phyloP scores from a whole-genome alignment of 177 flowering plant genomes.

The Vitis hybrid region DNA sequence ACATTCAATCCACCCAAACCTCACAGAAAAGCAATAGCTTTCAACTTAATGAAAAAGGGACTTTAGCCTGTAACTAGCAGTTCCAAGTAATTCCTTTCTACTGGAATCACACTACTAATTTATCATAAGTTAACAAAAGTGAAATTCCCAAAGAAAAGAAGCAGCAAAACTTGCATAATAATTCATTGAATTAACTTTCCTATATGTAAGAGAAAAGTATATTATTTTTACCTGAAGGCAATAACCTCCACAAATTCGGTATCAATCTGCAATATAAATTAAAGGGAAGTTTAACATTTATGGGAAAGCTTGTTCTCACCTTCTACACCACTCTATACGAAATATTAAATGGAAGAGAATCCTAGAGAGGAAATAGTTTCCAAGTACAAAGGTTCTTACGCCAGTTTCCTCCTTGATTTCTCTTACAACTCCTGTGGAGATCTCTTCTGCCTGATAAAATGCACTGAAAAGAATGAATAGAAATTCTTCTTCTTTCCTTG shows the following conservation, averaged over 20 bases:
- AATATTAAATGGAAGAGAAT: neutral
- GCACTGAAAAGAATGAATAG: neutral
- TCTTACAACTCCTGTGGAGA: constrained; percentile 61
- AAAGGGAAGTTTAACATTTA: neutral
- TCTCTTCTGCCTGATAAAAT: constrained; percentile 63
- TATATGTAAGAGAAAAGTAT: neutral
- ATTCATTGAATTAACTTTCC: neutral
- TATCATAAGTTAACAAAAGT: no score
- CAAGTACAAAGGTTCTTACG: constrained; percentile 35
- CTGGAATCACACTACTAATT: no score
- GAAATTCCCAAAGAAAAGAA: neutral
- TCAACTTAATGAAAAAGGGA: no score
- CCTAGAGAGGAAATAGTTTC: neutral
- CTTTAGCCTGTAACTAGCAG: no score
- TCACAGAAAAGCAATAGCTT: no score
- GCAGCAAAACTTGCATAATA: no score
- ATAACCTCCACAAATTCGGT: constrained; percentile 69
- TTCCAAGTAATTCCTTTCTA: no score
- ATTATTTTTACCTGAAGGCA: constrained; percentile 61
- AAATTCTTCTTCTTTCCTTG: neutral
- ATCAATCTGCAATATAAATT: constrained; percentile 51
- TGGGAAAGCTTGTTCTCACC: neutral
- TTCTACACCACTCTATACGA: neutral
- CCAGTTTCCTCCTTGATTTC: constrained; percentile 87
- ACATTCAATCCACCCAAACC: no score